Evolutionary conservation across 1,284 basidiomycete species (phyloP).

Genomic region (Naganishia cerealis): DNA sequence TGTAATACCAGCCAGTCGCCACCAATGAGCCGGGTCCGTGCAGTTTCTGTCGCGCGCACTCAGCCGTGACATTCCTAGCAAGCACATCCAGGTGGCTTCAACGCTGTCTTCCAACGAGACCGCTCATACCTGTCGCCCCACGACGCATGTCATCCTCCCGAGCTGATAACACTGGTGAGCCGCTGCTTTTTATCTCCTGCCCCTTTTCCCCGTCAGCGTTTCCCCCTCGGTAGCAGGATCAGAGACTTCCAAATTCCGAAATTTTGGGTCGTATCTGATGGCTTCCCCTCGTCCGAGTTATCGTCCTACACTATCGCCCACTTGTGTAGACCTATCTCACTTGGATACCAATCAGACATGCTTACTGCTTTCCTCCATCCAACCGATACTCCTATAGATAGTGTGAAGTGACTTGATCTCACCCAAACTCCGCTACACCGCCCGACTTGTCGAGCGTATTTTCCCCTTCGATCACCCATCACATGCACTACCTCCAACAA

Average conservation of each 20-base stretch:
- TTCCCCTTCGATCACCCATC: not conserved
- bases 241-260: not conserved
- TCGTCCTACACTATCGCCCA: not conserved
- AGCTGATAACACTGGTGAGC: slow-evolving; percentile 1
- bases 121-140: not conserved
- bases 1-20: not conserved
- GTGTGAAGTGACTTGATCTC: not conserved
- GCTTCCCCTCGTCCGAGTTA: not conserved
- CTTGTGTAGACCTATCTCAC: not conserved
- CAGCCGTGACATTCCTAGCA: not conserved
- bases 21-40: slow-evolving; percentile 3
- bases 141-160: not conserved
- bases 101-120: not conserved
- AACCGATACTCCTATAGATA: not conserved
- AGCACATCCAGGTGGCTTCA: not conserved
- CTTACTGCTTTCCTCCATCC: not conserved
- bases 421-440: not conserved
- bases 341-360: not conserved
- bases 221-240: not conserved
- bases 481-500: slow-evolving; percentile 19
- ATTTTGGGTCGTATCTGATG: not conserved
- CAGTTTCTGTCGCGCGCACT: slow-evolving; percentile 1
- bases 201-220: not conserved
- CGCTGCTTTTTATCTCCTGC: not conserved
- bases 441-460: not conserved